Conservation (phyloP, 2,329 filamentous ascomycete genomes). For the Knufia fluminis region DNA sequence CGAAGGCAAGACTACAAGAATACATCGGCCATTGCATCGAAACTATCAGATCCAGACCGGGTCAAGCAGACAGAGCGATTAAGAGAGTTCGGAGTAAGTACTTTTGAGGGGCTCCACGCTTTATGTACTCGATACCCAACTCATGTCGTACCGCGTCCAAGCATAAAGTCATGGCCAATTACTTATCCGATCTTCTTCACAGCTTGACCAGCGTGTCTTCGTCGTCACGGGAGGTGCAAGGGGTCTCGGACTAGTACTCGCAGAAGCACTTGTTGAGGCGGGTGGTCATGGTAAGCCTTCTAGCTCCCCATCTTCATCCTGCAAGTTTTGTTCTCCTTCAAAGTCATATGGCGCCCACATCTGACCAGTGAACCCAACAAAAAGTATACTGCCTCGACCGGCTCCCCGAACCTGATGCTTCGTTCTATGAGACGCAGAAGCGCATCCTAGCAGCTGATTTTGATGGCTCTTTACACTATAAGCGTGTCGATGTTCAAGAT, state of each 20-base stretch:
- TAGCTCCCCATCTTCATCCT: not conserved
- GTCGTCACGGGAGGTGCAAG: constrained; percentile 62
- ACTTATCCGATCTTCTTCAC: not conserved
- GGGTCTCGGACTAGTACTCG: constrained; percentile 64
- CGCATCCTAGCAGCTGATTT: constrained; percentile 52
- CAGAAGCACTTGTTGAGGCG: constrained; percentile 64
- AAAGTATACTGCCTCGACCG: constrained; percentile 41
- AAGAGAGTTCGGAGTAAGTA: constrained; percentile 3
- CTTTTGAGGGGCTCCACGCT: not conserved
- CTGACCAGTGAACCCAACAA: no score
- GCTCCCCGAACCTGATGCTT: constrained; percentile 35
- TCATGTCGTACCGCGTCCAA: no score
- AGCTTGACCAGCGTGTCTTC: constrained; percentile 50
- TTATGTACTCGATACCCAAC: no score
- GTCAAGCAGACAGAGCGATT: not conserved
- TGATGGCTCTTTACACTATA: constrained; percentile 62
- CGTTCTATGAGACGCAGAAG: constrained; percentile 57
- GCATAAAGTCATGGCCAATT: not conserved
- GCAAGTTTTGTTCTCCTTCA: no score
- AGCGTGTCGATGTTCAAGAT: constrained; percentile 71
- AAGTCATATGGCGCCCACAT: no score
- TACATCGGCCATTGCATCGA: not conserved
- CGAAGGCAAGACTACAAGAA: not conserved
- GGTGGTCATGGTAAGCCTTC: constrained; percentile 42
- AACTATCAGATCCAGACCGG: not conserved